A percentile compares a stretch with the other conserved stretches of the same genome.
These are phyloP conservation scores for Saturnispora quitensis DNA, from an alignment of 805 yeast species.

Conservation along the genomic window DNA sequence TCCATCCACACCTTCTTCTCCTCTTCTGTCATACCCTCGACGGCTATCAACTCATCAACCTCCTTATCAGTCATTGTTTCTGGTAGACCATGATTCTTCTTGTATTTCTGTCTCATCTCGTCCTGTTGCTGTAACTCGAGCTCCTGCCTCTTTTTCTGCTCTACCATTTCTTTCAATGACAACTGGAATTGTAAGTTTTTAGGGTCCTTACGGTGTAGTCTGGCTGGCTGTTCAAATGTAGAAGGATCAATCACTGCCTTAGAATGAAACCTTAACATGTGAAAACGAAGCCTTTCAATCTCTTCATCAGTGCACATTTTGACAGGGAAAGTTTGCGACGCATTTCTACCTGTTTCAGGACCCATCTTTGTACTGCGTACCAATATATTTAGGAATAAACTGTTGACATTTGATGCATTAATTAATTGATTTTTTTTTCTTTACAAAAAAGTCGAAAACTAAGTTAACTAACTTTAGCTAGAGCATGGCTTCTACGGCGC, in stretches of 20 bases:
- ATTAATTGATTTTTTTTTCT: not conserved
- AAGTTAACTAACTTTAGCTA: not conserved
- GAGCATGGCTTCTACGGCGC: not conserved
- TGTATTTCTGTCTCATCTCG: slow-evolving; percentile 31
- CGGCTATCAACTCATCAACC: slow-evolving; percentile 24
- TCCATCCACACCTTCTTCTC: slow-evolving; percentile 30
- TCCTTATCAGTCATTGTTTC: slow-evolving; percentile 15
- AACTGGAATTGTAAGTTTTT: slow-evolving; percentile 81
- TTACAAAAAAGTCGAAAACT: not conserved
- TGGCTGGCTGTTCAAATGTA: slow-evolving; percentile 67
- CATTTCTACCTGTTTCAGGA: not conserved
- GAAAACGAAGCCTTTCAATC: not conserved
- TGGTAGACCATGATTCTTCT: slow-evolving; percentile 9
- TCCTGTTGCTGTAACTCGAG: slow-evolving; percentile 30
- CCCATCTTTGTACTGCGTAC: not conserved
- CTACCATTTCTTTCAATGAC: slow-evolving; percentile 67
- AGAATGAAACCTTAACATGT: slow-evolving; percentile 4
- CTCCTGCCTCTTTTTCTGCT: slow-evolving; percentile 41
- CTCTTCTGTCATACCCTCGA: slow-evolving; percentile 30
- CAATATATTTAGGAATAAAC: not conserved
- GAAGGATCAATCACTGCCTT: slow-evolving; percentile 48
- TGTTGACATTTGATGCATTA: not conserved
- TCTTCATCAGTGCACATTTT: slow-evolving; percentile 8
- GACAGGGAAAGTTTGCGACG: slow-evolving; percentile 5
- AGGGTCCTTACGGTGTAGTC: slow-evolving; percentile 91